Evolutionary conservation across 2,329 filamentous ascomycete genomes (phyloP), one percentile per base, ranked within the genome.

Genomic region (Helminthosporium solani): DNA sequence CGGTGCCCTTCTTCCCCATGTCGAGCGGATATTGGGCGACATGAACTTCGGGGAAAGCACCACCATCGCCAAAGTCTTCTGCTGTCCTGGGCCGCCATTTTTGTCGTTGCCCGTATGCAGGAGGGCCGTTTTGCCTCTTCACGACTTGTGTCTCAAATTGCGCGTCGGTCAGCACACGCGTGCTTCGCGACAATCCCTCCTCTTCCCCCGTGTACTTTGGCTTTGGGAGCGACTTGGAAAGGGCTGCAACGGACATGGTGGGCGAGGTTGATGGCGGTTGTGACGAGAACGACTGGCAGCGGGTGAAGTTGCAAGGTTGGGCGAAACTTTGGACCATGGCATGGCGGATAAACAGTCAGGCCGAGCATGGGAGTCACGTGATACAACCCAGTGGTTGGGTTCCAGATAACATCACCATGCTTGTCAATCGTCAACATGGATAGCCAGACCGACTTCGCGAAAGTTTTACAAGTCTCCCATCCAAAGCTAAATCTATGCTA

Each of bases 21-120:
- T 95, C 89, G 40, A 96, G 81, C 9, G 94, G 94, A 67, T 97
- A 99, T 67, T 99, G 94, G 34, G 92, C 94, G 42, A 97, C 84
- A 12, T 88, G 85, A 21, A 96, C 85, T 73, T 97, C 92, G 30
- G 94, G 94, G 66, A 96, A 99, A 42, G 92, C 90, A 61, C 94
- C 94, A 54, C 94, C 94, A 77, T 97, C 91, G 18, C 39, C 91
- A 73, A 91, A 99, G 71, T 99, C 94, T 67, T 96, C 91, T 53
- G 87, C 83, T 33, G 80, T 80, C 63, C 92, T 86, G 25, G 94
- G 94, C 56, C 94, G 84, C 94, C 94, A 99, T 81, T 88, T 88
- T 68, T 83, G 73, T 63, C 94, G 86, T 68, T 90, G 85, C 40
- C 89, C 89, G 61, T 97, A 99, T 1, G 90, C 79, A 8, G 94